phyloP scores from a whole-genome alignment of 1,284 basidiomycete species.

The Flammula alnicola region DNA sequence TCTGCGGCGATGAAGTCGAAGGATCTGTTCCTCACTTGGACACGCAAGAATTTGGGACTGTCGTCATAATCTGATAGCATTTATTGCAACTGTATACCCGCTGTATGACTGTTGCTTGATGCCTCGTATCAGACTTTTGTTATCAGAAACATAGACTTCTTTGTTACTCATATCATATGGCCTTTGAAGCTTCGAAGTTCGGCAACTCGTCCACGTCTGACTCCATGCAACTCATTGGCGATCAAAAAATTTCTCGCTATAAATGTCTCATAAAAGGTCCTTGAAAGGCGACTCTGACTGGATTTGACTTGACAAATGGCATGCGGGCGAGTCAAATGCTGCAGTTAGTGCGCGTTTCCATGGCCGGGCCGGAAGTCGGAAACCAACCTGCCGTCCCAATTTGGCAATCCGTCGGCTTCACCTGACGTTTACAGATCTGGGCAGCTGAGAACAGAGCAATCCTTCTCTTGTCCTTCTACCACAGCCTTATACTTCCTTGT shows the following conservation, averaged over 20 bases:
- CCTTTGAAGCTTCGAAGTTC: no score
- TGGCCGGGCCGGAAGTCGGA: slow-evolving; percentile 4
- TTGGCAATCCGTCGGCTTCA: slow-evolving; percentile 22
- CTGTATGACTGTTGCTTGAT: background rate
- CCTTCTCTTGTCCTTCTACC: slow-evolving; percentile 12
- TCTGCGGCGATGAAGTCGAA: slow-evolving; percentile 35
- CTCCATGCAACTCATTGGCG: no score
- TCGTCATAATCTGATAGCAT: slow-evolving; percentile 8
- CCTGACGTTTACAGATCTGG: slow-evolving; percentile 14
- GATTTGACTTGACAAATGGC: background rate
- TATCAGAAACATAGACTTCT: slow-evolving; percentile 5
- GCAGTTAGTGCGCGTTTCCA: no score
- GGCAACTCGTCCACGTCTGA: no score
- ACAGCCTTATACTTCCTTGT: slow-evolving; percentile 15
- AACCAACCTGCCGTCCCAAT: slow-evolving; percentile 21
- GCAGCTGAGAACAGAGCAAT: slow-evolving; percentile 14
- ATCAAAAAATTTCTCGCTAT: background rate
- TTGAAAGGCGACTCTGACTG: background rate
- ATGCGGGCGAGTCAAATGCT: no score
- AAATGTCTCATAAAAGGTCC: no score
- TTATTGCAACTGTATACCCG: background rate
- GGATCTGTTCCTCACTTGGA: slow-evolving; percentile 26
- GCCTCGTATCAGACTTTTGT: background rate
- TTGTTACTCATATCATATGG: background rate
- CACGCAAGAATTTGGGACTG: slow-evolving; percentile 23